These are phyloP conservation scores for Fomitopsis pinicola DNA, from an alignment of 1,284 basidiomycete genomes.

Conservation along the genomic window DNA sequence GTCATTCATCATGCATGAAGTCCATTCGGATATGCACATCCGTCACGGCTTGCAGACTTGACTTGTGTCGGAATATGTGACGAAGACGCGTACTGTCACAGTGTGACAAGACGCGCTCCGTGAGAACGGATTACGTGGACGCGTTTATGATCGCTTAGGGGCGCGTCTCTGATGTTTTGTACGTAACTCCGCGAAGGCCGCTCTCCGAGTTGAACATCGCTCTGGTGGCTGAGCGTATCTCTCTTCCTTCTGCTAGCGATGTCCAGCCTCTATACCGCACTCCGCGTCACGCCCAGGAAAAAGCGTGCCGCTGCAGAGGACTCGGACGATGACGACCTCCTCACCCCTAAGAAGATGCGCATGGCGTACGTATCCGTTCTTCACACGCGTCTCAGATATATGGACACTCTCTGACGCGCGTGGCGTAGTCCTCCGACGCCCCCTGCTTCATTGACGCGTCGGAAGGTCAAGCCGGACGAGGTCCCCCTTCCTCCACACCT, in stretches of 20 bases:
- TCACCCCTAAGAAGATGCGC: slow-evolving; percentile 67
- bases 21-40: not conserved
- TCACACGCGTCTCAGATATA: not conserved
- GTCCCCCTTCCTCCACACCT: slow-evolving; percentile 53
- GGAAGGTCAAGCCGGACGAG: slow-evolving; percentile 19
- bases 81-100: slow-evolving; percentile 1
- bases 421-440: slow-evolving; percentile 49
- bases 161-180: slow-evolving; percentile 3
- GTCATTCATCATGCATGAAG: not conserved
- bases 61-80: not conserved
- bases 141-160: slow-evolving; percentile 13
- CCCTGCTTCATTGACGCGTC: slow-evolving; percentile 39
- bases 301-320: slow-evolving; percentile 47
- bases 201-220: not conserved
- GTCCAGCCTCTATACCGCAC: slow-evolving; percentile 58
- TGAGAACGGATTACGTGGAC: slow-evolving; percentile 16
- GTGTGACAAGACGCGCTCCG: slow-evolving; percentile 11
- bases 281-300: slow-evolving; percentile 63
- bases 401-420: not conserved
- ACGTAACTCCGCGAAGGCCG: slow-evolving; percentile 10
- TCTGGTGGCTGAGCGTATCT: not conserved
- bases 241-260: slow-evolving; percentile 30
- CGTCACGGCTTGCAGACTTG: not conserved
- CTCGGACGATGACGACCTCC: slow-evolving; percentile 40
- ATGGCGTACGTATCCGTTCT: slow-evolving; percentile 38